Percentiles rank a stretch among this genome's conserved stretches.
Evolutionary conservation across 2,329 filamentous ascomycete species (phyloP).

Genomic region (Microdochium nivale): DNA sequence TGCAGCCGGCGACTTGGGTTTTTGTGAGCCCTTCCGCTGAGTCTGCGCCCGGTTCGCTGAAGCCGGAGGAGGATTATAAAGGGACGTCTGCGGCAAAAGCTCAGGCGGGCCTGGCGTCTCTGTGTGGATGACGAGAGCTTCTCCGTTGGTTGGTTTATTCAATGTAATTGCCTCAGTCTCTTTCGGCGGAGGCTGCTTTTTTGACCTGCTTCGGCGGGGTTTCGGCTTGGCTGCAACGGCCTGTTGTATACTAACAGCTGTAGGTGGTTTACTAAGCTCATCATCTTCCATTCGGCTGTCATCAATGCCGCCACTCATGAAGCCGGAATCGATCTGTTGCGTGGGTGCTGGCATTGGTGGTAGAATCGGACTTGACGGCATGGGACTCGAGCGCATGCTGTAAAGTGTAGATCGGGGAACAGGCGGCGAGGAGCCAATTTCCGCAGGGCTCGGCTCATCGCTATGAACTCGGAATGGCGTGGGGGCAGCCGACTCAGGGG

Average conservation of each 20-base stretch:
- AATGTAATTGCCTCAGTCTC: conserved; percentile 4
- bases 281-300: conserved; percentile 53
- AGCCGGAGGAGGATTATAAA: conserved; percentile 28
- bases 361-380: conserved; percentile 72
- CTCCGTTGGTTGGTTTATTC: conserved; percentile 13
- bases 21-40: conserved; percentile 1
- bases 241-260: conserved; percentile 6
- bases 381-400: conserved; percentile 46
- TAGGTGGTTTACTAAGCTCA: conserved; percentile 34
- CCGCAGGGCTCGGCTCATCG: conserved; percentile 62
- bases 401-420: conserved; percentile 55
- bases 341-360: conserved; percentile 54
- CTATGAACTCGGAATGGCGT: conserved; percentile 40
- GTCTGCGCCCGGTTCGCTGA: conserved; percentile 4
- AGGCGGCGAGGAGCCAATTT: conserved; percentile 86
- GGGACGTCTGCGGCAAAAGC: conserved; percentile 30
- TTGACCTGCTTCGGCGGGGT: conserved; percentile 23
- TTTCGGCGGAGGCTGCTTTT: conserved; percentile 14
- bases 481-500: conserved; percentile 39
- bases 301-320: conserved; percentile 73
- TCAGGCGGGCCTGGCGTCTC: conserved; percentile 34
- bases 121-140: conserved; percentile 25
- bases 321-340: conserved; percentile 65
- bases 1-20: conserved; percentile 1
- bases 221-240: conserved; percentile 18